Evolutionary conservation across 352 stramenopile species (phyloP), one percentile per base, ranked within the genome.

Genomic region (Phytophthora pini): DNA sequence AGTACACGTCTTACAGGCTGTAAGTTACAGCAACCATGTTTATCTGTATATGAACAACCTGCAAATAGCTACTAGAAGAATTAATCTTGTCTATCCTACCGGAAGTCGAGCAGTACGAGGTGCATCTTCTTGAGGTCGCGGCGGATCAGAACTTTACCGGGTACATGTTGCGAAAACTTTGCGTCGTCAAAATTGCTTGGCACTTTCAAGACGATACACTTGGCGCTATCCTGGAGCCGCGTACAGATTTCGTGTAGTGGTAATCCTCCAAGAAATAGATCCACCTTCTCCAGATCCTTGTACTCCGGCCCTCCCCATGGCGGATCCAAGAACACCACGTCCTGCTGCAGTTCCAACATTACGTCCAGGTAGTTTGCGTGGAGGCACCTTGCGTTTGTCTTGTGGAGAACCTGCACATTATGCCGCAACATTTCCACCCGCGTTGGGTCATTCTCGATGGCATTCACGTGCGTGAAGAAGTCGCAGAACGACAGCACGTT

Each of bases 221-320:
- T 74, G 40, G 82, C 56, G 24, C 61, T 70, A 4, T 71, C 65
- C 29, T 82, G 51, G 24, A 93, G 59, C 36, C 62, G 69, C 46
- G 76, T 68, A 50, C 84, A 93, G 49, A 94, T 82, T 12, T 82
- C 76, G 47, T 91, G 77, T 48, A 94, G 73, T 10, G 83, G 83
- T 10, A 82, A 44, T 6, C 76, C 75, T 41, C 77, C 85, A 8
- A 95, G 79, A 31, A 83, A 92, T 1, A 95, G 65, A 50, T 93
- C 82, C 27, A 95, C 79, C 29, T 80, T 82, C 2, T 79, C 73
- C 6, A 85, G 79, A 26, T 89, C 79, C 47, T 90, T 90, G 72
- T 95, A 95, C 64, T 94, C 85, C 1, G 82, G 82, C 7, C 87
- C 87, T 31, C 87, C 87, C 87, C 87, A 95, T 53, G 87, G 87